A percentile compares a stretch with the other conserved stretches of the same genome.
These are phyloP conservation scores for Agaricus sinodeliciosus DNA, from an alignment of 768 basidiomycete species.

Conservation along the genomic window DNA sequence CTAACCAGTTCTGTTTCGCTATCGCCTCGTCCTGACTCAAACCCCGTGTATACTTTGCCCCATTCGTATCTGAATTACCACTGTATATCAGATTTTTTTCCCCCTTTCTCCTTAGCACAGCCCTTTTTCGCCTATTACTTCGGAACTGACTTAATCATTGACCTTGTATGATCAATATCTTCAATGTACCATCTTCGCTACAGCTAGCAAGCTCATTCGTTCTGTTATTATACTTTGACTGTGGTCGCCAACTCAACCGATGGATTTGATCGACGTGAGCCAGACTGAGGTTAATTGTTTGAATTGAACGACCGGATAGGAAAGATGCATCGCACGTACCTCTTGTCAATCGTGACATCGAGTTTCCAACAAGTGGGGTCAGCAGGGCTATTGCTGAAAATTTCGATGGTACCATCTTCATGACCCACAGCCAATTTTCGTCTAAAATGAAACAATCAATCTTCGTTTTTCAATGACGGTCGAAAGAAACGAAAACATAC, in stretches of 20 bases:
- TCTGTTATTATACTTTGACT: conserved; percentile 15
- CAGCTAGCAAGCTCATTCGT: conserved; percentile 68
- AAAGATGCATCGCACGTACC: conserved; percentile 32
- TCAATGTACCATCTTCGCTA: conserved; percentile 90
- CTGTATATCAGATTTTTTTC: conserved; percentile 59
- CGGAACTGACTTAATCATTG: conserved; percentile 20
- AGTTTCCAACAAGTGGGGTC: conserved; percentile 38
- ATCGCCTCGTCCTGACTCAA: conserved; percentile 25
- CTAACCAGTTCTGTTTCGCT: conserved; percentile 36
- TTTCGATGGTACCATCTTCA: conserved; percentile 70
- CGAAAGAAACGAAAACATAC: conserved; percentile 36
- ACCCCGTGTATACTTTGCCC: conserved; percentile 18
- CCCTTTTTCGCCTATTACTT: not conserved
- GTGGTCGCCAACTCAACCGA: conserved; percentile 72
- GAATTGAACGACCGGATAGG: not conserved
- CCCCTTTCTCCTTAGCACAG: conserved; percentile 28
- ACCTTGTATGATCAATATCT: conserved; percentile 58
- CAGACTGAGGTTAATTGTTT: conserved; percentile 32
- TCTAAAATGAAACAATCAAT: conserved; percentile 17
- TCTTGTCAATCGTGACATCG: conserved; percentile 37
- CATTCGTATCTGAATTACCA: conserved; percentile 37
- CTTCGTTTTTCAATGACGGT: not conserved
- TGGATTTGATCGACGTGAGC: conserved; percentile 79
- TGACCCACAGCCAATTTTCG: conserved; percentile 75
- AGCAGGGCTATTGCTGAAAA: conserved; percentile 40